These are phyloP conservation scores for Salix koriyanagi DNA, from an alignment of 345 rosid species.

Conservation along the genomic window DNA sequence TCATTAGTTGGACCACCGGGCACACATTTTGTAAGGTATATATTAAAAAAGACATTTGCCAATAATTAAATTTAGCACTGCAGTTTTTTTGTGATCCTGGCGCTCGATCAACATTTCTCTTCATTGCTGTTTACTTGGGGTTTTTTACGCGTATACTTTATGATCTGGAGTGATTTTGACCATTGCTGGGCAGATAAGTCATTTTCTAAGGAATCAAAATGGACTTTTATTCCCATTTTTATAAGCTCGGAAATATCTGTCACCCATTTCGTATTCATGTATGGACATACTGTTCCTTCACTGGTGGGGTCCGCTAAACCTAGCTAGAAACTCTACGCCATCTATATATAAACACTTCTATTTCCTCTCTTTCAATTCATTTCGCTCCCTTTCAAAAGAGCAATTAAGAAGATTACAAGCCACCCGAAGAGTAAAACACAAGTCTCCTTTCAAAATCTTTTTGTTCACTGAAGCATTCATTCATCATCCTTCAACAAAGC, in stretches of 20 bases:
- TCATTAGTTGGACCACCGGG: neutral
- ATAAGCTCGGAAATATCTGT: slow-evolving; percentile 36
- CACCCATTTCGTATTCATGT: slow-evolving; percentile 35
- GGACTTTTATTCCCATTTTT: neutral
- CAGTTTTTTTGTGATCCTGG: neutral
- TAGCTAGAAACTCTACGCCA: neutral
- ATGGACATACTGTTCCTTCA: slow-evolving; percentile 17
- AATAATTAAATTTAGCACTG: neutral
- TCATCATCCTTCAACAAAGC: neutral
- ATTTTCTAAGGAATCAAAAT: slow-evolving; percentile 3
- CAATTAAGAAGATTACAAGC: neutral
- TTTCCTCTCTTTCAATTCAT: slow-evolving; percentile 1
- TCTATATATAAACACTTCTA: slow-evolving; percentile 34
- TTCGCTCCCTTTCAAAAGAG: slow-evolving; percentile 3
- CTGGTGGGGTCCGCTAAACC: slow-evolving; percentile 16
- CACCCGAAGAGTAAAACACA: neutral
- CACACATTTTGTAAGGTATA: neutral
- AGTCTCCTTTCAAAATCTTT: neutral
- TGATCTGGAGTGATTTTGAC: slow-evolving; percentile 10
- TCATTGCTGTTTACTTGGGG: neutral
- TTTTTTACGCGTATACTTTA: neutral
- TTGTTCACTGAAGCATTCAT: neutral
- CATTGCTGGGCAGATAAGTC: slow-evolving; percentile 13
- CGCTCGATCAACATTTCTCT: neutral
- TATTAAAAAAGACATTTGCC: neutral